A percentile compares a stretch with the other conserved stretches of the same genome.
Evolutionary conservation across 768 basidiomycete species (phyloP).

Genomic region (Imleria badia): DNA sequence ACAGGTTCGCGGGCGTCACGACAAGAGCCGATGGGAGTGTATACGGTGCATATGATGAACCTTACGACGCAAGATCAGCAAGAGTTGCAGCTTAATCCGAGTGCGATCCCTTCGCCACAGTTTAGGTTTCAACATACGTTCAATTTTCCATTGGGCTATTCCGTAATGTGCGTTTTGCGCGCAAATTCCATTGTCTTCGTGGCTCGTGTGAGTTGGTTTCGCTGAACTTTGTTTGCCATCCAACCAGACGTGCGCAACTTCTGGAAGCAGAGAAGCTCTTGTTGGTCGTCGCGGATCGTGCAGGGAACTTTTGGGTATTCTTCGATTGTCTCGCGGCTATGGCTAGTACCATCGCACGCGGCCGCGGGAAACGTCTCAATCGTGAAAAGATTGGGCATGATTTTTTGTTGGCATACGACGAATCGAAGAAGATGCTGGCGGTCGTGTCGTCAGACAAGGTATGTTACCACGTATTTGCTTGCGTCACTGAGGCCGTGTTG

Average conservation of each 20-base stretch:
- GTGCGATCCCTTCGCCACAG: conserved; percentile 21
- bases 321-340: conserved; percentile 37
- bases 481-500: fast-evolving
- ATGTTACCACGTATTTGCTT: not conserved
- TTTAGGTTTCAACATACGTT: conserved; percentile 19
- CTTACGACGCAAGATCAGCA: conserved; percentile 30
- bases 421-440: conserved; percentile 47
- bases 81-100: conserved; percentile 24
- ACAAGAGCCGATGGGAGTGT: conserved; percentile 15
- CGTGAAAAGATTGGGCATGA: conserved; percentile 48
- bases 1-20: conserved; percentile 5
- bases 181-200: not conserved
- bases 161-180: conserved; percentile 12
- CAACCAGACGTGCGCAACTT: conserved; percentile 38
- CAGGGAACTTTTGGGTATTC: conserved; percentile 38
- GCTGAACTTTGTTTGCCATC: not conserved
- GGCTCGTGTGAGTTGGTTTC: not conserved
- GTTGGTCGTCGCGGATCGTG: conserved; percentile 39
- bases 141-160: conserved; percentile 18
- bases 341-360: conserved; percentile 29
- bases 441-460: conserved; percentile 46
- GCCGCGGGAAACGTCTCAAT: conserved; percentile 34
- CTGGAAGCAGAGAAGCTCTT: conserved; percentile 42
- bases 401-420: conserved; percentile 51
- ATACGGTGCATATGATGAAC: conserved; percentile 29